Evolutionary conservation across 495 filamentous ascomycete species (phyloP), one percentile per base, ranked within the genome.

Genomic region (Schizothecium vesticola): DNA sequence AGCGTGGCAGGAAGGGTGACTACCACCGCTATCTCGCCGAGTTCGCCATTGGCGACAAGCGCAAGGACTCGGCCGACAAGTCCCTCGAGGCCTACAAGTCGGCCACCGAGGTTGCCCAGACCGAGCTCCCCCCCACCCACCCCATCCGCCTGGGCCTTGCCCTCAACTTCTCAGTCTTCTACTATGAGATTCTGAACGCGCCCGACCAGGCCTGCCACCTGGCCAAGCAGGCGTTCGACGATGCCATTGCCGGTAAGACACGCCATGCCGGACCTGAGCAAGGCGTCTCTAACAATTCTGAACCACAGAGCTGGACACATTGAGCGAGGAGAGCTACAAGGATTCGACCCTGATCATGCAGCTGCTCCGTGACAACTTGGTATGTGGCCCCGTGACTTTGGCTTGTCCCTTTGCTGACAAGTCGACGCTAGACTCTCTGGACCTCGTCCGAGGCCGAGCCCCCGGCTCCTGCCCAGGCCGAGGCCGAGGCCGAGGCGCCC

Each of bases 291-390:
- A 69, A 80, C 73, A 25, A 55, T 1, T 26, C 13, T 6, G 11
- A 61, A 66, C 33, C 75, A 56, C 82, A 96, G 94, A 99, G 86
- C 92, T 99, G 67, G 95, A 99, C 80, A 98, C 95, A 76, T 85
- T 99, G 66, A 96, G 92, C 81, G 95, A 99, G 87, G 95, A 99
- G 87, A 97, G 93, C 89, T 99, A 99, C 91, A 98, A 98, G 88
- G 95, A 99, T 85, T 97, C 94, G 56, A 99, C 95, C 63, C 88
- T 99, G 70, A 99, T 99, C 86, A 99, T 99, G 95, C 95, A 99
- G 84, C 91, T 99, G 69, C 89, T 99, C 78, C 89, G 95, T 78
- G 95, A 99, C 85, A 99, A 99, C 86, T 81, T 99, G 82, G 95
- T 98, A 89, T 76, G 92, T 80, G 0, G 0, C 22, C 65, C 21